Percentiles rank a stretch among this genome's conserved stretches.
Evolutionary conservation across 257 asterid species (phyloP).

Genomic region (Rauvolfia tetraphylla): DNA sequence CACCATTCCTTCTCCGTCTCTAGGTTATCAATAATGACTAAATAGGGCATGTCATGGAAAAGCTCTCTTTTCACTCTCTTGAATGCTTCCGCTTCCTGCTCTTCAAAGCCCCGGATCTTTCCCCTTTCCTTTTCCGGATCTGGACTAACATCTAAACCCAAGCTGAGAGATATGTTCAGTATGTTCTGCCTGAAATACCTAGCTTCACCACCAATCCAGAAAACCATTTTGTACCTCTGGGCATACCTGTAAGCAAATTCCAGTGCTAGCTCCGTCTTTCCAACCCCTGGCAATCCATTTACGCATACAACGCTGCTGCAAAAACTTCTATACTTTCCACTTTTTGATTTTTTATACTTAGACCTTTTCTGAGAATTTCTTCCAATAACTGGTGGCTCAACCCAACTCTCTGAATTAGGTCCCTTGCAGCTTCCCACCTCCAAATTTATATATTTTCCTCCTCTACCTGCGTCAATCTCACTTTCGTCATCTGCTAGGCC

Average conservation of each 20-base stretch:
- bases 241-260: slow-evolving; percentile 67
- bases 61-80: slow-evolving; percentile 76
- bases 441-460: slow-evolving; percentile 43
- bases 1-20: slow-evolving; percentile 91
- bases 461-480: slow-evolving; percentile 35
- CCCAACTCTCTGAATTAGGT: slow-evolving; percentile 64
- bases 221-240: slow-evolving; percentile 81
- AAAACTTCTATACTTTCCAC: slow-evolving; percentile 51
- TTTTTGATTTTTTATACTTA: slow-evolving; percentile 46
- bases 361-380: slow-evolving; percentile 52
- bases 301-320: slow-evolving; percentile 61
- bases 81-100: slow-evolving; percentile 80
- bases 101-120: slow-evolving; percentile 70
- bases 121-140: slow-evolving; percentile 87
- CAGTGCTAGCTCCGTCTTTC: slow-evolving; percentile 78
- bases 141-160: slow-evolving; percentile 81
- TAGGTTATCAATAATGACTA: slow-evolving; percentile 67
- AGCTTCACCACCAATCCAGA: slow-evolving; percentile 89
- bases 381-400: slow-evolving; percentile 49
- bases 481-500: slow-evolving; percentile 56
- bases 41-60: slow-evolving; percentile 83
- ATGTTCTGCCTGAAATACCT: slow-evolving; percentile 69
- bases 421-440: slow-evolving; percentile 62
- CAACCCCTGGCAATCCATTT: slow-evolving; percentile 65
- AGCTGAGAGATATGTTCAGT: slow-evolving; percentile 46